A percentile compares a stretch with the other conserved stretches of the same genome.
These are phyloP conservation scores for Phlebiopsis flavidoalba DNA, from an alignment of 768 basidiomycete genomes.

Conservation along the genomic window DNA sequence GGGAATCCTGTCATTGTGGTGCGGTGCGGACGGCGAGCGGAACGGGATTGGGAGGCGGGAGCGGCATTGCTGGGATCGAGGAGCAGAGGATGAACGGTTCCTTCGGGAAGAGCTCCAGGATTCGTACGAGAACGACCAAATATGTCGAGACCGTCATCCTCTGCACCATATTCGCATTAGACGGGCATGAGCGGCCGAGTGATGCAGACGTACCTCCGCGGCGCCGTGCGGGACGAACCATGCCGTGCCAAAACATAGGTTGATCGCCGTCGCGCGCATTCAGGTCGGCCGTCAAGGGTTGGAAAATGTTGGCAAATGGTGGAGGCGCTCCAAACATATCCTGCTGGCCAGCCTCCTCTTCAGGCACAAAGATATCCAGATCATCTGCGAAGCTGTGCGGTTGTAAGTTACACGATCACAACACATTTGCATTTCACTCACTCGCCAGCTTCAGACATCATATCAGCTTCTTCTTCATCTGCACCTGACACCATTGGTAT, in stretches of 20 bases:
- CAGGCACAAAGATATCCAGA: conserved; percentile 23
- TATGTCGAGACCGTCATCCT: conserved; percentile 52
- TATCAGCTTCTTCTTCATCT: conserved; percentile 26
- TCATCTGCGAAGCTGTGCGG: conserved; percentile 27
- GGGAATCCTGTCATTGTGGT: conserved; percentile 35
- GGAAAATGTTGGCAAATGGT: conserved; percentile 2
- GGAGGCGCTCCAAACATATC: conserved; percentile 35
- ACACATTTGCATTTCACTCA: conserved; percentile 11
- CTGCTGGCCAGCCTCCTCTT: conserved; percentile 6
- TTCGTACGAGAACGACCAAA: conserved; percentile 54
- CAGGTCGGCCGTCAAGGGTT: conserved; percentile 28
- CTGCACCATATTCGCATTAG: conserved; percentile 19
- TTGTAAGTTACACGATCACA: neutral
- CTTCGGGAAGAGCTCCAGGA: conserved; percentile 52
- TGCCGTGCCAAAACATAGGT: conserved; percentile 23
- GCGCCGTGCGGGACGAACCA: conserved; percentile 49
- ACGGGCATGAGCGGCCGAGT: neutral
- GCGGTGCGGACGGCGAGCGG: conserved; percentile 52
- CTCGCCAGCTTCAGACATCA: conserved; percentile 28
- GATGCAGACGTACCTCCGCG: conserved; percentile 36
- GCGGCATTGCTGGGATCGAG: conserved; percentile 51
- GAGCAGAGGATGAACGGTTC: conserved; percentile 79
- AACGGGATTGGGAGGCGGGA: conserved; percentile 43
- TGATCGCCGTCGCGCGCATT: conserved; percentile 31
- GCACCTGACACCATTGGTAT: conserved; percentile 25